Evolutionary conservation across 441 rosid species (phyloP).

Genomic region (Pelargonium citronellum): DNA sequence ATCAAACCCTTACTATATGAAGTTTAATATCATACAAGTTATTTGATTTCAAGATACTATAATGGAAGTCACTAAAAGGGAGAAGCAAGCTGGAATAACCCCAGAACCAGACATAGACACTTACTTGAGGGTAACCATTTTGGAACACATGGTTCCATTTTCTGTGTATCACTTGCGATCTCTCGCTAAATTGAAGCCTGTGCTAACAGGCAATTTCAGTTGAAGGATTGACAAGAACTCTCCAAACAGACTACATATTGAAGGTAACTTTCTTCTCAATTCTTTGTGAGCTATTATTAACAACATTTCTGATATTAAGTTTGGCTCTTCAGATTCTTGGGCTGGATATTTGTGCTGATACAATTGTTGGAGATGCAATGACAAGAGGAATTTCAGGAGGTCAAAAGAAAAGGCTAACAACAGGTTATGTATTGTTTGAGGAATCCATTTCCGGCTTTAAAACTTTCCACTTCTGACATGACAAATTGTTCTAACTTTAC

Average conservation of each 20-base stretch:
- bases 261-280: conserved; percentile 18
- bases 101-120: conserved; percentile 30
- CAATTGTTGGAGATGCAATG: conserved; percentile 34
- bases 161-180: too few species aligned
- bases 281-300: neutral
- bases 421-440: conserved; percentile 34
- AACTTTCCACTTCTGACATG: neutral
- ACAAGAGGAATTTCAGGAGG: conserved; percentile 53
- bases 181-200: neutral
- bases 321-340: conserved; percentile 27
- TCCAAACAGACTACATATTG: conserved; percentile 35
- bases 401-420: conserved; percentile 81
- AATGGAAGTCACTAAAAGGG: conserved; percentile 26
- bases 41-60: conserved; percentile 19
- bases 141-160: neutral
- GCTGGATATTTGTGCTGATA: conserved; percentile 30
- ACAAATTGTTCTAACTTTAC: neutral
- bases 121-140: conserved; percentile 27
- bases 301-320: neutral
- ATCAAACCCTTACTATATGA: too few species aligned
- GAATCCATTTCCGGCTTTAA: neutral
- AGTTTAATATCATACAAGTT: too few species aligned
- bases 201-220: conserved; percentile 27
- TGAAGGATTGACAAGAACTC: conserved; percentile 26
- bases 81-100: conserved; percentile 32